Conservation (phyloP, 164 flowering plant genomes). For the Magnolia officinalis region DNA sequence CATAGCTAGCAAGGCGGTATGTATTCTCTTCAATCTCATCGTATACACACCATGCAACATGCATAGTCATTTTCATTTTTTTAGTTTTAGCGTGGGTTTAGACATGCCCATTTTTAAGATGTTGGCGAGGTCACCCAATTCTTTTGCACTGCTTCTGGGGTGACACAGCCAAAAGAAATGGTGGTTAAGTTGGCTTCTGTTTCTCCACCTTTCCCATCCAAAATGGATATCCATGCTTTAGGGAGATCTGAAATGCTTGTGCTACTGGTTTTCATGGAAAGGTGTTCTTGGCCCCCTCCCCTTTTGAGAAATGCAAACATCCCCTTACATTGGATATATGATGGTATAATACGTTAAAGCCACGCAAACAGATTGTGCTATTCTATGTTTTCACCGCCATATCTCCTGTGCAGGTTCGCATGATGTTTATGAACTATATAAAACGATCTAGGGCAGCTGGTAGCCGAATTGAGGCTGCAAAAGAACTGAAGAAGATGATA, state of each 20-base stretch:
- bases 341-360: not conserved
- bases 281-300: not conserved
- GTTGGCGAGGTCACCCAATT: not conserved
- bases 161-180: too few species aligned
- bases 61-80: not conserved
- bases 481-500: constrained; percentile 86
- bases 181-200: too few species aligned
- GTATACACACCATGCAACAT: not conserved
- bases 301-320: not conserved
- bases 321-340: not conserved
- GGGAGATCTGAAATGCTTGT: not conserved
- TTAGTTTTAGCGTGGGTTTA: not conserved
- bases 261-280: not conserved
- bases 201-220: too few species aligned
- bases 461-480: constrained; percentile 67
- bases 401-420: constrained; percentile 56
- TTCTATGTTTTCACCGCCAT: not conserved
- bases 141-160: too few species aligned
- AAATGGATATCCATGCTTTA: too few species aligned
- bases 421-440: constrained; percentile 57
- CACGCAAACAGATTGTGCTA: not conserved
- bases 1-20: constrained; percentile 89
- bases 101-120: too few species aligned
- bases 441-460: constrained; percentile 62
- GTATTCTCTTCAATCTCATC: constrained; percentile 21